These are phyloP conservation scores for Boletus smithii DNA, from an alignment of 1,284 basidiomycete genomes.

Conservation along the genomic window DNA sequence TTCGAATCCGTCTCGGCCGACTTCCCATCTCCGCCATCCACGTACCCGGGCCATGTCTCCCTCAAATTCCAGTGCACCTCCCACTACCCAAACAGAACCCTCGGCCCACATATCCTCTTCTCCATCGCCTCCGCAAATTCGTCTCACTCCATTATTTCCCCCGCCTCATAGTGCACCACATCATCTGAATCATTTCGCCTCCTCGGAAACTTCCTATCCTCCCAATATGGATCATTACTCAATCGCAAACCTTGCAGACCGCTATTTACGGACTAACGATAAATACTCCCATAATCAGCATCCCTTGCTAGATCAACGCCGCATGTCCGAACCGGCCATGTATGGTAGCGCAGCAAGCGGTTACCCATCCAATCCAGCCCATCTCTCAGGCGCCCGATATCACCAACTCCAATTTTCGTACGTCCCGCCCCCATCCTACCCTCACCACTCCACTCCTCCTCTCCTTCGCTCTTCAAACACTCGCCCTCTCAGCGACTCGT, in stretches of 20 bases:
- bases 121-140: constrained; percentile 43
- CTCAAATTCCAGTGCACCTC: neutral
- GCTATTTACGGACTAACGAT: constrained; percentile 37
- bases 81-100: constrained; percentile 11
- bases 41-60: constrained; percentile 5
- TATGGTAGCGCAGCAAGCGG: constrained; percentile 32
- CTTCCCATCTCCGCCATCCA: constrained; percentile 9
- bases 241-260: constrained; percentile 35
- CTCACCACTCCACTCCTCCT: constrained; percentile 34
- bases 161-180: constrained; percentile 43
- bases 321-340: constrained; percentile 61
- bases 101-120: constrained; percentile 37
- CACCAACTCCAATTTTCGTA: constrained; percentile 34
- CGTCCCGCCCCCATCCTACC: constrained; percentile 29
- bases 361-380: constrained; percentile 25
- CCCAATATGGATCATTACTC: constrained; percentile 39
- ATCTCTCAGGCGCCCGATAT: constrained; percentile 27
- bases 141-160: constrained; percentile 38
- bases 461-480: constrained; percentile 42
- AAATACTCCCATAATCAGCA: constrained; percentile 39
- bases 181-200: constrained; percentile 42
- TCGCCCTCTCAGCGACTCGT: constrained; percentile 39
- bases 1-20: constrained; percentile 15
- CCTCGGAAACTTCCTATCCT: constrained; percentile 38
- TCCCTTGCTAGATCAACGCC: constrained; percentile 48